Evolutionary conservation across 176 grass and related monocot species (phyloP).

Genomic region (Musa schizocarpa): DNA sequence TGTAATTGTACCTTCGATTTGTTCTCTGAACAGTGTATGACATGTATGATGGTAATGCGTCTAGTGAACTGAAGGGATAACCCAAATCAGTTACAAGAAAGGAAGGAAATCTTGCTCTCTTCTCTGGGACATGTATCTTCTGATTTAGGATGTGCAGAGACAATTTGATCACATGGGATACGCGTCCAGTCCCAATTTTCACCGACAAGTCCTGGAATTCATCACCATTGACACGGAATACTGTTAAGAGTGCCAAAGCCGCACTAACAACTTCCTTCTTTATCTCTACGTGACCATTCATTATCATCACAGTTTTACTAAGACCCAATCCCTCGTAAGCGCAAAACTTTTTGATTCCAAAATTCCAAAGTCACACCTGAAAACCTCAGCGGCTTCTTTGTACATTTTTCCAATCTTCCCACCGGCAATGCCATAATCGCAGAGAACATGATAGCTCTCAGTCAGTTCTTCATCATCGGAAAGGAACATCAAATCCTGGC

Average conservation of each 20-base stretch:
- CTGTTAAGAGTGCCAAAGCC: slow-evolving; percentile 37
- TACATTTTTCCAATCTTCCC: slow-evolving; percentile 52
- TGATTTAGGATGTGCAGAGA: slow-evolving; percentile 52
- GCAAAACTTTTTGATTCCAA: slow-evolving; percentile 31
- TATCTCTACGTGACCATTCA: slow-evolving; percentile 30
- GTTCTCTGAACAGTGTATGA: slow-evolving; percentile 40
- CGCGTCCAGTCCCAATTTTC: slow-evolving; percentile 32
- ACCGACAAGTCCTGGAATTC: slow-evolving; percentile 51
- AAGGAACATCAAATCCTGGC: slow-evolving; percentile 52
- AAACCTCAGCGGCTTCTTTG: slow-evolving; percentile 28
- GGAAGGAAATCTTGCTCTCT: slow-evolving; percentile 43
- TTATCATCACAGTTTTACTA: slow-evolving; percentile 29
- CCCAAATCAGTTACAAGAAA: slow-evolving; percentile 37
- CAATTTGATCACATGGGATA: slow-evolving; percentile 33
- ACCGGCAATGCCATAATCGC: slow-evolving; percentile 45
- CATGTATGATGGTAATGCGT: slow-evolving; percentile 34
- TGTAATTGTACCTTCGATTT: slow-evolving; percentile 55
- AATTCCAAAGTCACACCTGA: slow-evolving; percentile 26
- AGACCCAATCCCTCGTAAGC: slow-evolving; percentile 45
- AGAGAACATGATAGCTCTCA: slow-evolving; percentile 34
- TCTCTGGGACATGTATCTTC: slow-evolving; percentile 36
- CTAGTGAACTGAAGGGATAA: slow-evolving; percentile 41
- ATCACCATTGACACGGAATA: slow-evolving; percentile 49
- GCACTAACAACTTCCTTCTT: slow-evolving; percentile 38
- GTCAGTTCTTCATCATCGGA: slow-evolving; percentile 32